Evolutionary conservation across 2,329 filamentous ascomycete genomes (phyloP), one percentile per base, ranked within the genome.

Genomic region (Colletotrichum filicis): DNA sequence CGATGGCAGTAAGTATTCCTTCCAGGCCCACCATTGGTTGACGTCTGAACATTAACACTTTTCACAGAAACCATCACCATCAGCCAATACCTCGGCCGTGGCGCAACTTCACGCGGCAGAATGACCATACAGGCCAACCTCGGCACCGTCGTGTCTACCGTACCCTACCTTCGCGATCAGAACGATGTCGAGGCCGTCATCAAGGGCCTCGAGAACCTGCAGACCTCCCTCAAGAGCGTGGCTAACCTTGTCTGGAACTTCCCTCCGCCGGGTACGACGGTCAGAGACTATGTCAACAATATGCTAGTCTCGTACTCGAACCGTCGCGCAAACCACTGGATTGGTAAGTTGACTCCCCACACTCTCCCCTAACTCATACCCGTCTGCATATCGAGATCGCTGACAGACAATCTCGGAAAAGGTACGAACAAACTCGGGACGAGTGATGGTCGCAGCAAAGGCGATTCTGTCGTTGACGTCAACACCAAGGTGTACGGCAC

Each of bases 401-500:
- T 28, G 9, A 16, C 42, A 53, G 14, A 78, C 46, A 37, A 19
- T 3, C 30, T 77, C 85, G 89, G 49, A 69, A 22, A 26, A 74
- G 71, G 71, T 26, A 92, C 90, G 0, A 86, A 87, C 62, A 92
- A 92, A 79, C 85, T 93, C 76, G 91, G 91, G 14, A 83, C 82
- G 0, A 86, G 90, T 68, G 87, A 90, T 60, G 89, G 89, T 19
- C 86, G 87, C 9, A 75, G 81, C 62, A 82, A 83, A 59, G 90
- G 91, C 19, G 86, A 84, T 7, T 84, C 89, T 1, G 91, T 93
- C 2, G 91, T 93, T 1, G 91, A 93, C 76, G 79, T 85, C 12
- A 84, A 93, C 80, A 88, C 90, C 69, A 89, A 88, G 81, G 90
- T 93, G 6, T 93, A 90, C 77, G 91, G 91, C 49, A 93, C 89